phyloP scores from a whole-genome alignment of 345 rosid genomes.

The Aurinia saxatilis region DNA sequence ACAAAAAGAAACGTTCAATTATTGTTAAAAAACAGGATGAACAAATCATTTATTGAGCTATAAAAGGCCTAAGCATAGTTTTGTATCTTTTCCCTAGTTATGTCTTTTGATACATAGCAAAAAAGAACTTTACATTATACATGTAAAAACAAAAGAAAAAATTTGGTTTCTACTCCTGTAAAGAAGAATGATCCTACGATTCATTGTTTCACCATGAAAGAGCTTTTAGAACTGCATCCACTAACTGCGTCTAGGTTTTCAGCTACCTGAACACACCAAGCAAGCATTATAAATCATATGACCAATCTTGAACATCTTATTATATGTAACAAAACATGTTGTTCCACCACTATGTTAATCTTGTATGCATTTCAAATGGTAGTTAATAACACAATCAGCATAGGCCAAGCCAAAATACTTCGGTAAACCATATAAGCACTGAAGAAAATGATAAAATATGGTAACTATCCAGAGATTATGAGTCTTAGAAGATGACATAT shows the following conservation, averaged over 20 bases:
- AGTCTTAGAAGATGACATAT: not conserved
- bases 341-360: not conserved
- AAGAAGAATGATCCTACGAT: not conserved
- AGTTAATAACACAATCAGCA: not conserved
- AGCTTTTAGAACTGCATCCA: conserved; percentile 95
- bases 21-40: too few relatives aligned
- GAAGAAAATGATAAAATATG: not conserved
- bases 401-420: not conserved
- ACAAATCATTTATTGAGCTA: too few relatives aligned
- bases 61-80: too few relatives aligned
- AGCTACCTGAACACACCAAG: conserved; percentile 51
- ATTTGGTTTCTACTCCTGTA: conserved; percentile 9
- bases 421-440: not conserved
- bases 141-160: conserved; percentile 14
- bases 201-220: conserved; percentile 87
- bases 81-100: too few relatives aligned
- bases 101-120: too few relatives aligned
- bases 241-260: conserved; percentile 92
- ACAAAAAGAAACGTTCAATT: too few relatives aligned
- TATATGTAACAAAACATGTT: not conserved
- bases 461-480: not conserved
- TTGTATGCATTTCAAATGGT: not conserved
- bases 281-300: conserved; percentile 1
- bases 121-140: conserved; percentile 18
- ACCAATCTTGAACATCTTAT: not conserved